phyloP scores from a whole-genome alignment of 192 early-diverging fungal genomes.

The Backusella morwellensis region DNA sequence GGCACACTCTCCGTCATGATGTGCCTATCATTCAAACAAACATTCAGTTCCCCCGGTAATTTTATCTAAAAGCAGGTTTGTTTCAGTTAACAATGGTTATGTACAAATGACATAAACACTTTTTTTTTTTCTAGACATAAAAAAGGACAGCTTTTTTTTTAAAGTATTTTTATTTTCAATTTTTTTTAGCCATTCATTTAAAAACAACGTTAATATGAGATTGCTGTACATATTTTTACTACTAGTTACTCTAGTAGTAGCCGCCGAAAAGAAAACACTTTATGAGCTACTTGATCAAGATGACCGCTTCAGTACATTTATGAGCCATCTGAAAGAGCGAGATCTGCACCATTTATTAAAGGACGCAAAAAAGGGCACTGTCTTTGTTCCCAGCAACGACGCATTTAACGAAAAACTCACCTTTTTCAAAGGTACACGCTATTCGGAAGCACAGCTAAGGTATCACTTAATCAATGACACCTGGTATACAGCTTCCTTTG shows the following conservation, averaged over 20 bases:
- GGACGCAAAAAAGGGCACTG: slow-evolving; percentile 25
- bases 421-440: slow-evolving; percentile 12
- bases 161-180: background rate
- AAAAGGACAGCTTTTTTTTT: background rate
- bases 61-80: background rate
- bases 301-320: background rate
- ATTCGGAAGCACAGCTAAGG: slow-evolving; percentile 14
- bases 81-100: background rate
- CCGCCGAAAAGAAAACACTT: background rate
- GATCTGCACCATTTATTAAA: background rate
- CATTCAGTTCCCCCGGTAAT: background rate
- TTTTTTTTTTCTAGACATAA: background rate
- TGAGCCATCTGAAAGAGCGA: background rate
- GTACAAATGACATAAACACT: background rate
- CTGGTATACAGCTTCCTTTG: slow-evolving; percentile 3
- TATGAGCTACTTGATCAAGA: background rate
- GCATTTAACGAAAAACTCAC: slow-evolving; percentile 31
- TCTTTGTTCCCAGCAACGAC: slow-evolving; percentile 46
- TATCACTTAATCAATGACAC: slow-evolving; percentile 21
- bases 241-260: background rate
- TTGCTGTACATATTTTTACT: background rate
- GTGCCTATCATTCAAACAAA: background rate
- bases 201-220: background rate
- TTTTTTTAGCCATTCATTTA: background rate
- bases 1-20: background rate